Evolutionary conservation across 768 basidiomycete genomes (phyloP).

Genomic region (Collybia sp.): DNA sequence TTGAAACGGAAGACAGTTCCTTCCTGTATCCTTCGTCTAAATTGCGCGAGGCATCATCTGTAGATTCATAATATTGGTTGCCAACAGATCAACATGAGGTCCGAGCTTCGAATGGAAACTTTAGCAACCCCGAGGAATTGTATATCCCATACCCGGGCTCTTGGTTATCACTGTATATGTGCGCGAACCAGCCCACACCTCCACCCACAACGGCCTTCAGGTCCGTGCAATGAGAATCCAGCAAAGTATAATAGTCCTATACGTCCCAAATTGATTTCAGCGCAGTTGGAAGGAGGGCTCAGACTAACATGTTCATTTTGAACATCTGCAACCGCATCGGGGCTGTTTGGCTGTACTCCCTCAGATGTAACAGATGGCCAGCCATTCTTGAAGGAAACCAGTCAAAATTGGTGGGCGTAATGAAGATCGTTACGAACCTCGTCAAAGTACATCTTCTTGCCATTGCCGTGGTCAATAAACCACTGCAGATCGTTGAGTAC

Average conservation of each 20-base stretch:
- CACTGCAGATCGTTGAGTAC: conserved; percentile 57
- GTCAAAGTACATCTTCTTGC: conserved; percentile 73
- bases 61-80: too few species aligned
- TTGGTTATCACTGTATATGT: conserved; percentile 66
- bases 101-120: conserved; percentile 60
- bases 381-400: conserved; percentile 49
- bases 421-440: conserved; percentile 37
- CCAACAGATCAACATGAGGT: conserved; percentile 45
- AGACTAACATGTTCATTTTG: conserved; percentile 51
- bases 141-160: conserved; percentile 73
- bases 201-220: conserved; percentile 57
- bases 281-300: neutral
- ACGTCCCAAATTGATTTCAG: neutral
- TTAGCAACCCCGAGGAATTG: conserved; percentile 36
- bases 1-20: too few species aligned
- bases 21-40: too few species aligned
- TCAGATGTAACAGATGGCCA: conserved; percentile 67
- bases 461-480: conserved; percentile 56
- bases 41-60: too few species aligned
- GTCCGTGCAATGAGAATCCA: conserved; percentile 59
- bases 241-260: conserved; percentile 57
- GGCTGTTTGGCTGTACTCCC: conserved; percentile 63
- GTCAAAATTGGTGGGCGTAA: neutral
- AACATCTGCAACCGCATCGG: conserved; percentile 53
- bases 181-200: conserved; percentile 79